These are phyloP conservation scores for Dissophora globulifera DNA, from an alignment of 192 early-diverging fungal genomes.

Conservation along the genomic window DNA sequence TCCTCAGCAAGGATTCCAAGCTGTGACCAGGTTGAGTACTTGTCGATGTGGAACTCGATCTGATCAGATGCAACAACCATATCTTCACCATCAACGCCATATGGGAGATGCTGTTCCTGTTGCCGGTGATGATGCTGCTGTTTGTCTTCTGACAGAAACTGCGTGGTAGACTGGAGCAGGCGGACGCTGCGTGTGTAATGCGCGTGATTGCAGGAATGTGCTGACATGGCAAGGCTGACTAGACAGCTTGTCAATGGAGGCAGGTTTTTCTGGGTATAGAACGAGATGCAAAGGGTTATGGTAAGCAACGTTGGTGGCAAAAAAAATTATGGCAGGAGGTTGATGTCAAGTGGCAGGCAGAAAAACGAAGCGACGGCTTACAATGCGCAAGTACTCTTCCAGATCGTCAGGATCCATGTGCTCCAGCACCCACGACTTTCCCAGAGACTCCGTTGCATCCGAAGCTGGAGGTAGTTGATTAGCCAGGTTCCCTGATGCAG, in stretches of 20 bases:
- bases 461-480: neutral
- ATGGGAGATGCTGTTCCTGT: neutral
- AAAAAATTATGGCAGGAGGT: no score
- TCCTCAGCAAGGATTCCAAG: conserved; percentile 28
- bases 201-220: conserved; percentile 1
- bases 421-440: conserved; percentile 5
- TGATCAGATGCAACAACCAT: conserved; percentile 4
- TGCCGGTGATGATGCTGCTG: no score
- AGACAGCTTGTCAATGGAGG: conserved; percentile 21
- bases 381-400: conserved; percentile 9
- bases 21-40: conserved; percentile 9
- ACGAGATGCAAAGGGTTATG: no score
- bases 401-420: conserved; percentile 19
- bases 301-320: no score
- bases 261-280: conserved; percentile 18
- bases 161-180: conserved; percentile 9
- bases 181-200: conserved; percentile 5
- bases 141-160: neutral
- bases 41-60: conserved; percentile 9
- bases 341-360: no score
- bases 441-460: neutral
- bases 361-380: neutral
- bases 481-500: neutral
- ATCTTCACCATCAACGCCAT: no score
- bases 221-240: conserved; percentile 14